Evolutionary conservation across 345 rosid genomes (phyloP).

Genomic region (Camelina neglecta): DNA sequence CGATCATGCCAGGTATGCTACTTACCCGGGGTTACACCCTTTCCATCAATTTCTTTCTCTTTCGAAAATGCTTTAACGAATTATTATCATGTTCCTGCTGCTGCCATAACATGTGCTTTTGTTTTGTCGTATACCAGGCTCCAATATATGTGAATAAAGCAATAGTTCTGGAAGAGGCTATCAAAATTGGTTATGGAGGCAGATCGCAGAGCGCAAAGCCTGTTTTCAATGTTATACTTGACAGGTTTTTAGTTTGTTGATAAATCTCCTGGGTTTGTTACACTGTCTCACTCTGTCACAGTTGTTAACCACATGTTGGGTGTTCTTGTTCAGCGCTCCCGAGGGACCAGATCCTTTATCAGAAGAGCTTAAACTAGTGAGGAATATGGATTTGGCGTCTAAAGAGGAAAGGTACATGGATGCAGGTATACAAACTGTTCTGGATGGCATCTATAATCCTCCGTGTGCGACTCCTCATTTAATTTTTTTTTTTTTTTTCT

Average conservation of each 20-base stretch:
- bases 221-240: conserved; percentile 74
- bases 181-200: conserved; percentile 76
- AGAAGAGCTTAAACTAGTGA: conserved; percentile 72
- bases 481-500: background rate
- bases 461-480: background rate
- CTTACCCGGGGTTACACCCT: background rate
- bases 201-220: conserved; percentile 56
- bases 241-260: conserved; percentile 56
- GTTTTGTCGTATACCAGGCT: conserved; percentile 55
- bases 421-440: conserved; percentile 64
- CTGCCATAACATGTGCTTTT: conserved; percentile 13
- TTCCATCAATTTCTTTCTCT: background rate
- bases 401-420: conserved; percentile 82
- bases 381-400: conserved; percentile 71
- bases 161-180: conserved; percentile 77
- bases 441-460: background rate
- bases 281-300: conserved; percentile 32
- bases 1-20: conserved; percentile 44
- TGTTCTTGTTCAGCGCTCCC: conserved; percentile 62
- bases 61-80: background rate
- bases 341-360: conserved; percentile 75
- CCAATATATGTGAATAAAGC: conserved; percentile 84
- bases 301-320: conserved; percentile 40
- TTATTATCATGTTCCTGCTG: background rate
- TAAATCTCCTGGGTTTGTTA: conserved; percentile 10